Evolutionary conservation across 2,329 filamentous ascomycete species (phyloP).

Genomic region (Botrytis pseudocinerea): DNA sequence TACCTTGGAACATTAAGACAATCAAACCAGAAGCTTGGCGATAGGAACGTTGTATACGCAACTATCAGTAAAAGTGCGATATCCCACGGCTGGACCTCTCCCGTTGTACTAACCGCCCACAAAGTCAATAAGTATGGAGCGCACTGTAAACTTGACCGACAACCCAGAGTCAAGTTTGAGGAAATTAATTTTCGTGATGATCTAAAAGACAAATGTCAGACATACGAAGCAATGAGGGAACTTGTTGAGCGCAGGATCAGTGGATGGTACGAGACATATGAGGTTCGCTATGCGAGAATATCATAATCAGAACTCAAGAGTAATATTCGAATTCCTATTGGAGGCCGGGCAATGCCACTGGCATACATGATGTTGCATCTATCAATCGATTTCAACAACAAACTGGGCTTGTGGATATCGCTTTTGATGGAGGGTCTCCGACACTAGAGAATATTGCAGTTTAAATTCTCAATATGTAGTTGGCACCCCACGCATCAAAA

Average conservation of each 20-base stretch:
- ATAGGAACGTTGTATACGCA: slow-evolving; percentile 12
- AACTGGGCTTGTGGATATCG: neutral
- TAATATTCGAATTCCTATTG: neutral
- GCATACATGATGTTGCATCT: neutral
- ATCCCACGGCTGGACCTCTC: neutral
- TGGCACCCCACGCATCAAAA: neutral
- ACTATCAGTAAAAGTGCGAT: neutral
- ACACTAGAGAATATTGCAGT: neutral
- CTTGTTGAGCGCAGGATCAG: slow-evolving; percentile 9
- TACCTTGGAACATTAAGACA: slow-evolving; percentile 13
- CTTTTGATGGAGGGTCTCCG: neutral
- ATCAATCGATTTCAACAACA: too few relatives aligned
- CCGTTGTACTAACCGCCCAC: slow-evolving; percentile 9
- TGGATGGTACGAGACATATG: slow-evolving; percentile 14
- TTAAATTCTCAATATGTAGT: neutral
- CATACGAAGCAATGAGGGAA: slow-evolving; percentile 15
- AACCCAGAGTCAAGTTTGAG: neutral
- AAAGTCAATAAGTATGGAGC: slow-evolving; percentile 16
- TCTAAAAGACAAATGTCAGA: slow-evolving; percentile 9
- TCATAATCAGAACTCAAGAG: neutral
- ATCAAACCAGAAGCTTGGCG: neutral
- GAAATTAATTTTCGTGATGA: slow-evolving; percentile 7
- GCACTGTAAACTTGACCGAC: slow-evolving; percentile 12
- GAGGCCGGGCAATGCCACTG: neutral
- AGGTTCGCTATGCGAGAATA: slow-evolving; percentile 14